A percentile compares a stretch with the other conserved stretches of the same genome.
phyloP scores from a whole-genome alignment of 768 basidiomycete species.

The Termitomyces sp. region DNA sequence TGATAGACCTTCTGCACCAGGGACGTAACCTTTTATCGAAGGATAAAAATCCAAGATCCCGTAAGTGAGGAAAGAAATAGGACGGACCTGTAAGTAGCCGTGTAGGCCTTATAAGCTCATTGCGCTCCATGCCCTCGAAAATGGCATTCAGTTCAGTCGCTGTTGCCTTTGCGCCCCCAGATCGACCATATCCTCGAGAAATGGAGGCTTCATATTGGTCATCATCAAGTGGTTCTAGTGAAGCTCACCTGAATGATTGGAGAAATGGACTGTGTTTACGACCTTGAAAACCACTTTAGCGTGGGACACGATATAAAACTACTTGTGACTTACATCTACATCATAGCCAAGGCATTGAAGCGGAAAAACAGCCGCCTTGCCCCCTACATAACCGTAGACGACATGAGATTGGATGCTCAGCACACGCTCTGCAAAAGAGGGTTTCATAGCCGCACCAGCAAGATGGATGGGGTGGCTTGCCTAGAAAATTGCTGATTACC shows the following conservation, averaged over 20 bases:
- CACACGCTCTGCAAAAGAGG: constrained; percentile 45
- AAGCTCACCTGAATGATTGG: constrained; percentile 82
- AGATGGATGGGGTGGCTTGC: constrained; percentile 4
- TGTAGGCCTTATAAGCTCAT: constrained; percentile 68
- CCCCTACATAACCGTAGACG: constrained; percentile 90
- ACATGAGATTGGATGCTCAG: constrained; percentile 94
- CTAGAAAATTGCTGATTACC: constrained; percentile 8
- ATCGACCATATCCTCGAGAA: constrained; percentile 71
- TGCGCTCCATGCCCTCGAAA: constrained; percentile 68
- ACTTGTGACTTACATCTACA: constrained; percentile 74
- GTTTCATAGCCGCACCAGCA: constrained; percentile 4
- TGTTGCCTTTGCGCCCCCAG: constrained; percentile 75
- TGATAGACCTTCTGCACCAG: constrained; percentile 60
- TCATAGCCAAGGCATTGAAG: constrained; percentile 90
- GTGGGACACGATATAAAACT: constrained; percentile 7
- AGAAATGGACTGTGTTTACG: constrained; percentile 91
- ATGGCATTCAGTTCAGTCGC: constrained; percentile 74
- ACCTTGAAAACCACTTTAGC: constrained; percentile 42
- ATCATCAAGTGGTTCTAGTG: neutral
- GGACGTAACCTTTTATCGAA: constrained; percentile 68
- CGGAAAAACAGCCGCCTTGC: constrained; percentile 74
- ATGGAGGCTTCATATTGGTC: neutral
- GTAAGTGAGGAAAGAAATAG: neutral
- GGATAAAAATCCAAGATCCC: neutral
- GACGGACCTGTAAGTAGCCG: constrained; percentile 75